These are phyloP conservation scores for Cryptococcus amylolentus DNA, from an alignment of 1,284 basidiomycete species.

Conservation along the genomic window DNA sequence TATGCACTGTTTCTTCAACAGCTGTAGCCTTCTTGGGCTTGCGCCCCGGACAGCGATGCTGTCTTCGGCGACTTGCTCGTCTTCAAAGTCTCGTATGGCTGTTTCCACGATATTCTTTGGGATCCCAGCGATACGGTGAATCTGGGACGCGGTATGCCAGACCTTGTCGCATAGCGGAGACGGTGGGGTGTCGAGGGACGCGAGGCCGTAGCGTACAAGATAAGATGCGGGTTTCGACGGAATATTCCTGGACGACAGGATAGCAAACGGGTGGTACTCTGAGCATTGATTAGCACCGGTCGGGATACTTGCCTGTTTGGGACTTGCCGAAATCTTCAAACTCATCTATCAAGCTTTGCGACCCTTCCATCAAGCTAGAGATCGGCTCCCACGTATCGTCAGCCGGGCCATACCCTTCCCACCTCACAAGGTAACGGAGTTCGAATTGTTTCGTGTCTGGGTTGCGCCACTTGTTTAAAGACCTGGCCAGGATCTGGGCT, in stretches of 20 bases:
- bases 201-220: slow-evolving; percentile 20
- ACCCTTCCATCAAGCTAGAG: slow-evolving; percentile 52
- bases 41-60: slow-evolving; percentile 10
- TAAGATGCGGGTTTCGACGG: slow-evolving; percentile 4
- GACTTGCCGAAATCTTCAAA: slow-evolving; percentile 36
- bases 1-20: slow-evolving; percentile 4
- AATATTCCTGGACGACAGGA: slow-evolving; percentile 9
- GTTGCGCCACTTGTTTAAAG: slow-evolving; percentile 9
- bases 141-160: slow-evolving; percentile 21
- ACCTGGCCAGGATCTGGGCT: slow-evolving; percentile 27
- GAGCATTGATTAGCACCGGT: not conserved
- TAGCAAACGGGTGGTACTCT: slow-evolving; percentile 23
- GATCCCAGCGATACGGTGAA: slow-evolving; percentile 8
- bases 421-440: slow-evolving; percentile 57
- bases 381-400: slow-evolving; percentile 65
- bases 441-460: slow-evolving; percentile 13
- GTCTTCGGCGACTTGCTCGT: not conserved
- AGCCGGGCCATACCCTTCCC: slow-evolving; percentile 59
- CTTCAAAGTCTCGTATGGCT: slow-evolving; percentile 4
- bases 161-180: slow-evolving; percentile 21
- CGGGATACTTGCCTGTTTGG: not conserved
- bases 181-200: not conserved
- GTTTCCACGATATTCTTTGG: not conserved
- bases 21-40: slow-evolving; percentile 4
- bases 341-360: slow-evolving; percentile 50